Conservation (phyloP, 495 filamentous ascomycete species). For the Emericellopsis terricola region DNA sequence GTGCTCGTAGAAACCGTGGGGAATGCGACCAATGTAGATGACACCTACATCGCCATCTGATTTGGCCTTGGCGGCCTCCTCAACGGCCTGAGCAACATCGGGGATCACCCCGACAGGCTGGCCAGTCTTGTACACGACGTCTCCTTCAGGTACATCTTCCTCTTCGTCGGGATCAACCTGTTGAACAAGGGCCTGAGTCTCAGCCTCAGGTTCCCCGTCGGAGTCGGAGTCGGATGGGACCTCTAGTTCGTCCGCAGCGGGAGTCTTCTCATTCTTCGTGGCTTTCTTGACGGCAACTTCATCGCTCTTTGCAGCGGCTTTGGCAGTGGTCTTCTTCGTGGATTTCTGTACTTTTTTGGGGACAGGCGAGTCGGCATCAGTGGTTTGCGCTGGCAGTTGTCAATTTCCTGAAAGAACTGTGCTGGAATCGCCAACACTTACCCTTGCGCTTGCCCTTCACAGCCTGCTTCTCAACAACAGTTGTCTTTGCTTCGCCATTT, state of each 20-base stretch:
- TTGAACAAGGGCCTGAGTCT: constrained; percentile 42
- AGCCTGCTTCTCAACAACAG: background rate
- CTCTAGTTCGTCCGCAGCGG: constrained; percentile 8
- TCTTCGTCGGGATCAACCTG: constrained; percentile 56
- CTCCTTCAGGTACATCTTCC: constrained; percentile 35
- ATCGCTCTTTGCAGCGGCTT: background rate
- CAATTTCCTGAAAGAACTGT: too few species aligned
- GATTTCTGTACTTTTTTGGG: background rate
- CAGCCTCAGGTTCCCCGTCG: constrained; percentile 19
- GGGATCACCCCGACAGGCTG: constrained; percentile 42
- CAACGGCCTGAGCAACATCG: constrained; percentile 42
- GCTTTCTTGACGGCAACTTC: constrained; percentile 17
- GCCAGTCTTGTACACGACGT: constrained; percentile 25
- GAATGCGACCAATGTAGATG: constrained; percentile 77
- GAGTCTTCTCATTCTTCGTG: constrained; percentile 12
- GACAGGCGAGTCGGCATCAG: background rate
- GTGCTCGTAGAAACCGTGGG: constrained; percentile 90
- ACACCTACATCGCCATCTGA: constrained; percentile 46
- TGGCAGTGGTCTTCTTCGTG: background rate
- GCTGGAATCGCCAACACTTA: background rate
- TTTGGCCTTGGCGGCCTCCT: constrained; percentile 16
- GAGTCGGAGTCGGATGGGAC: background rate
- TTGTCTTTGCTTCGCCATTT: background rate
- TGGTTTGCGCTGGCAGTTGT: background rate
- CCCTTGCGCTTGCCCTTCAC: constrained; percentile 2